These are phyloP conservation scores for Arabidopsis hybrid DNA, from an alignment of 441 rosid species.

Conservation along the genomic window DNA sequence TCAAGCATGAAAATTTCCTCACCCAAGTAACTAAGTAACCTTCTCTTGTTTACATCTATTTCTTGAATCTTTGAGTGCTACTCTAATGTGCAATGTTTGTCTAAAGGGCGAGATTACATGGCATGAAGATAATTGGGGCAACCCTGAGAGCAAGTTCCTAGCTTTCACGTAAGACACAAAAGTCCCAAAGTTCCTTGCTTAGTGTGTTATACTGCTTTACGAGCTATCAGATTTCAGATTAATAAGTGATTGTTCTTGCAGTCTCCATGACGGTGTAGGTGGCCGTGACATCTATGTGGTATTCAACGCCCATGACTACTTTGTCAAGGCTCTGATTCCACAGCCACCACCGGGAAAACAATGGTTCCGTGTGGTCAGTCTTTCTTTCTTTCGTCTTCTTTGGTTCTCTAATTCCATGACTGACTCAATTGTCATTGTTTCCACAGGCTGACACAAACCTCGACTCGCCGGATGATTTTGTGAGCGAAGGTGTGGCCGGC, in stretches of 20 bases:
- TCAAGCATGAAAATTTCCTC: conserved; percentile 73
- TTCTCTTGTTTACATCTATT: conserved; percentile 1
- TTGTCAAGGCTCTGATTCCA: conserved; percentile 70
- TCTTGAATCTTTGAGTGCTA: background rate
- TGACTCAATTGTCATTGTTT: background rate
- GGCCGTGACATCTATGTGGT: conserved; percentile 68
- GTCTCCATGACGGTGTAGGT: conserved; percentile 71
- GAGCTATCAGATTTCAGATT: background rate
- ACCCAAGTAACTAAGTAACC: conserved; percentile 54
- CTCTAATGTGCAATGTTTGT: conserved; percentile 23
- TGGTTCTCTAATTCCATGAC: conserved; percentile 11
- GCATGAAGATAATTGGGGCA: conserved; percentile 95
- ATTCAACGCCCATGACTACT: conserved; percentile 78
- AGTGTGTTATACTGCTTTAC: background rate
- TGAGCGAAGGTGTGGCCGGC: conserved; percentile 68
- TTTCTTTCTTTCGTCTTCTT: conserved; percentile 20
- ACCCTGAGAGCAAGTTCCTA: conserved; percentile 88
- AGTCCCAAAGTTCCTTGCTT: background rate
- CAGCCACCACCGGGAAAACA: conserved; percentile 58
- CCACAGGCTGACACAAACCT: conserved; percentile 89
- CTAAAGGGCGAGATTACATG: conserved; percentile 81
- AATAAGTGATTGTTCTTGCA: conserved; percentile 42
- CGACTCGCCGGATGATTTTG: conserved; percentile 68
- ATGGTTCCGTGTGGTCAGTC: conserved; percentile 91
- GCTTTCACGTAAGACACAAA: conserved; percentile 79